Percentiles rank a stretch among this genome's conserved stretches.
phyloP scores from a whole-genome alignment of 2,329 filamentous ascomycete genomes.

The Diaporthe capsici region DNA sequence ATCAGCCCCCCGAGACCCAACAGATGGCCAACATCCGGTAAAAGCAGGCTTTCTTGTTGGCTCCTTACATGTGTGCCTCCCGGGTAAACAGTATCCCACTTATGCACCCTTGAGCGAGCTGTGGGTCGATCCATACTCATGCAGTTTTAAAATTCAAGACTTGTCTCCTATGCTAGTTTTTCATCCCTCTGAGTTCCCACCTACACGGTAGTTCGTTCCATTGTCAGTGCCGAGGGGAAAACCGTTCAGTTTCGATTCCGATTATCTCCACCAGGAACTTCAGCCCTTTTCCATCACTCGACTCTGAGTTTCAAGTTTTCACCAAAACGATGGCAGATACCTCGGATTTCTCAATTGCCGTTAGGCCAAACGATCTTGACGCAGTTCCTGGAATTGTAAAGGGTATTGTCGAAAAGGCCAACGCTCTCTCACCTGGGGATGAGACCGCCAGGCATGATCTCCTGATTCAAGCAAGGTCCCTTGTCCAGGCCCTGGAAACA shows the following conservation, averaged over 20 bases:
- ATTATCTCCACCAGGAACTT: not conserved
- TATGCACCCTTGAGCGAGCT: not conserved
- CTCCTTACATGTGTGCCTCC: not conserved
- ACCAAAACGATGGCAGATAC: not conserved
- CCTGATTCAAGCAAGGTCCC: slow-evolving; percentile 51
- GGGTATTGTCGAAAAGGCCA: slow-evolving; percentile 1
- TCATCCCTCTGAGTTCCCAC: not conserved
- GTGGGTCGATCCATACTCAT: not conserved
- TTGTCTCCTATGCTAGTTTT: not conserved
- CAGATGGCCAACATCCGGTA: not conserved
- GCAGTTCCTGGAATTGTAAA: slow-evolving; percentile 21
- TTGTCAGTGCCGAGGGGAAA: not conserved
- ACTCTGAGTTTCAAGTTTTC: not conserved
- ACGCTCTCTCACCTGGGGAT: slow-evolving; percentile 36
- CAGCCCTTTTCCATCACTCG: not conserved
- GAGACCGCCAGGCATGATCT: slow-evolving; percentile 49
- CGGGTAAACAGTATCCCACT: no score
- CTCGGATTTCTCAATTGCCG: slow-evolving; percentile 14
- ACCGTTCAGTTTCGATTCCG: not conserved
- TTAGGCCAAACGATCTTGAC: slow-evolving; percentile 22
- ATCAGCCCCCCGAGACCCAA: not conserved
- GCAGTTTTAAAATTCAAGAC: not conserved
- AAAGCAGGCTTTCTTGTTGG: not conserved
- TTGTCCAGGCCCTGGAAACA: slow-evolving; percentile 57
- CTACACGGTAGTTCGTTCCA: not conserved